Base-by-base conservation (phyloP, 768 basidiomycete species). In the Lentinus brumalis region DNA sequence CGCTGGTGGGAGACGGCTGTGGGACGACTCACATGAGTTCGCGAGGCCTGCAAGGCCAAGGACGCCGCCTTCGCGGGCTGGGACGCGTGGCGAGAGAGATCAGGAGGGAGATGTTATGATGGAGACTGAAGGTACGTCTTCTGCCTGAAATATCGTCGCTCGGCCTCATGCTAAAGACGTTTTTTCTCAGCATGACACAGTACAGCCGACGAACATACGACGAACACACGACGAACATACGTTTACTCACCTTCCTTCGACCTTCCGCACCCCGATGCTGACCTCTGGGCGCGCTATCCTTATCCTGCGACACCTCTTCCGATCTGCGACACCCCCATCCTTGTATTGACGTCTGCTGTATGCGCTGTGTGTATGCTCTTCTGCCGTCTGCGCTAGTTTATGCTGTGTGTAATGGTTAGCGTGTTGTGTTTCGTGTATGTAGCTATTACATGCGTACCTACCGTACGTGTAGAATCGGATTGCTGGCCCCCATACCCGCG, bases 11-110 rank as follows among this genome's bases (percentile, higher is more conserved):
- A 29, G 64, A 32, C 51, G 42, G 61, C 29, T 66, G 52, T 66
- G 65, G 65, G 59, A 56, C 53, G 46, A 29, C 21, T 60, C 59
- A 31, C 59, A 59, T 5, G 46, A 47, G 18, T 58, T 62, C 41
- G 60, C 60, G 42, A 40, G 60, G 50, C 60, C 60, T 50, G 30
- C 30, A 35, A 51, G 50, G 41, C 60, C 60, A 21, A 40, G 54
- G 32, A 49, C 50, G 56, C 39, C 56, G 29, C 30, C 46, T 18
- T 21, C 21, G 12, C 21, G 18, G 46, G 46, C 21, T 12, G 4
- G 46, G 46, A 7, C 18, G 46, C 21, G 21, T 6, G 16, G 16
- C n/a, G 29, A 47, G 46, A n/a, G 16, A 6, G 26, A 55, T 21
- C 12, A 14, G 41, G 42, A 44, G 53, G 53, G 40, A n/a, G 53